Percentiles rank a stretch among this genome's conserved stretches.
These are phyloP conservation scores for Starmerella vitae DNA, from an alignment of 805 yeast species.

Conservation along the genomic window DNA sequence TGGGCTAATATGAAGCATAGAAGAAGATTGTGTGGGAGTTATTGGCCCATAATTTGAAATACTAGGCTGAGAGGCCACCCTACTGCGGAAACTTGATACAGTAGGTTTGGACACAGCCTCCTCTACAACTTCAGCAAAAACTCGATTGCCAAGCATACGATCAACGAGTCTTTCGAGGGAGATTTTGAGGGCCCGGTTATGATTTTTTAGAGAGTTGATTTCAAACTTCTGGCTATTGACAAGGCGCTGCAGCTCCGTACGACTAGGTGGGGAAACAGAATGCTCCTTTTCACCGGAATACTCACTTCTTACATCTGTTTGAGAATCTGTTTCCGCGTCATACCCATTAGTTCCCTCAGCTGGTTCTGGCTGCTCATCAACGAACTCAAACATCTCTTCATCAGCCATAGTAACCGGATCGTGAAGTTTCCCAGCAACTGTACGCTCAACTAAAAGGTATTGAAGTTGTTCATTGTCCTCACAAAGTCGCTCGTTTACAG, in stretches of 20 bases:
- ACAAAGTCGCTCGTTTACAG: slow-evolving; percentile 39
- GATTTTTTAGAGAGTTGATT: slow-evolving; percentile 21
- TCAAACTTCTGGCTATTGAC: slow-evolving; percentile 23
- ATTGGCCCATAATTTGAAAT: background rate
- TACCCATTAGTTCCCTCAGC: background rate
- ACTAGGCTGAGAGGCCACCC: slow-evolving; percentile 12
- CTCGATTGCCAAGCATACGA: slow-evolving; percentile 25
- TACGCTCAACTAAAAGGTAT: slow-evolving; percentile 25
- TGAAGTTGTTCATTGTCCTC: slow-evolving; percentile 29
- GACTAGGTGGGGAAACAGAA: background rate
- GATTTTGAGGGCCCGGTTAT: slow-evolving; percentile 25
- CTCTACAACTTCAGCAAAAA: slow-evolving; percentile 23
- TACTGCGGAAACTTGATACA: slow-evolving; percentile 13
- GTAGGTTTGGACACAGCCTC: slow-evolving; percentile 16
- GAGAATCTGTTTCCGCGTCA: background rate
- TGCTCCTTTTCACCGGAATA: background rate
- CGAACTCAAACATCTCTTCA: slow-evolving; percentile 7
- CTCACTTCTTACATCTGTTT: background rate
- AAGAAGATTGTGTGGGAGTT: background rate
- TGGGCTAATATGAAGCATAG: background rate
- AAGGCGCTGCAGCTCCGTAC: slow-evolving; percentile 1
- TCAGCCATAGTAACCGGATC: slow-evolving; percentile 7
- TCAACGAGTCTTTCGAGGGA: slow-evolving; percentile 27
- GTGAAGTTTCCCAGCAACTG: slow-evolving; percentile 19
- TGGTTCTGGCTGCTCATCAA: background rate